phyloP scores from a whole-genome alignment of 345 rosid genomes.

The Arabidopsis arenosa region DNA sequence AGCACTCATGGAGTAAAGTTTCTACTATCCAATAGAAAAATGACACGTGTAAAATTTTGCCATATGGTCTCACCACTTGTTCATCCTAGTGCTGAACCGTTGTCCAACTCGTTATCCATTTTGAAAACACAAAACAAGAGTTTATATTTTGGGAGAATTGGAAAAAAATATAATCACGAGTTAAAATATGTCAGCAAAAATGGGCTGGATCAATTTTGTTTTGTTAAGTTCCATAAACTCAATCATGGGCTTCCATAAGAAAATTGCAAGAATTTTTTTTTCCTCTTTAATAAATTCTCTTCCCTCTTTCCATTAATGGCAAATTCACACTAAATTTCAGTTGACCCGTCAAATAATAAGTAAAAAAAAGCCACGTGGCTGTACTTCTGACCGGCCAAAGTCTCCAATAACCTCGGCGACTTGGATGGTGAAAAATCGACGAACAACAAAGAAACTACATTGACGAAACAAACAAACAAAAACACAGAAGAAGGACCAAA shows the following conservation, averaged over 20 bases:
- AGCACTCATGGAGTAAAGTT: conserved; percentile 24
- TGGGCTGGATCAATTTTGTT: too few species aligned
- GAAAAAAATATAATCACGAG: too few species aligned
- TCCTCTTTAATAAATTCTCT: neutral
- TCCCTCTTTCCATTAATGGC: conserved; percentile 25
- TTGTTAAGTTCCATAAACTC: too few species aligned
- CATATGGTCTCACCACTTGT: neutral
- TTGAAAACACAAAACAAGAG: too few species aligned
- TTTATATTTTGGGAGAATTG: too few species aligned
- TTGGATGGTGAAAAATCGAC: conserved; percentile 28
- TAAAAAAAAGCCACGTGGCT: conserved; percentile 5
- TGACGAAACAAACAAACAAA: conserved; percentile 26
- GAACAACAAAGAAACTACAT: conserved; percentile 40
- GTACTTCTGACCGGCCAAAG: conserved; percentile 15
- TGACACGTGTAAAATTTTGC: neutral
- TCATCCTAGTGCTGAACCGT: neutral
- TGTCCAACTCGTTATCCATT: too few species aligned
- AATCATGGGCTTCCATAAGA: neutral
- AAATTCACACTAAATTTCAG: conserved; percentile 38
- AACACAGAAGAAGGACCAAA: conserved; percentile 7
- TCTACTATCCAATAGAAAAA: neutral
- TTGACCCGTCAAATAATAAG: conserved; percentile 11
- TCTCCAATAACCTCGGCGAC: conserved; percentile 40
- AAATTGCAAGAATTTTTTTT: neutral
- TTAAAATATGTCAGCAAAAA: too few species aligned